Percentiles rank a stretch among this genome's conserved stretches.
Evolutionary conservation across 2,329 filamentous ascomycete species (phyloP).

Genomic region (Cladosporium phlei): DNA sequence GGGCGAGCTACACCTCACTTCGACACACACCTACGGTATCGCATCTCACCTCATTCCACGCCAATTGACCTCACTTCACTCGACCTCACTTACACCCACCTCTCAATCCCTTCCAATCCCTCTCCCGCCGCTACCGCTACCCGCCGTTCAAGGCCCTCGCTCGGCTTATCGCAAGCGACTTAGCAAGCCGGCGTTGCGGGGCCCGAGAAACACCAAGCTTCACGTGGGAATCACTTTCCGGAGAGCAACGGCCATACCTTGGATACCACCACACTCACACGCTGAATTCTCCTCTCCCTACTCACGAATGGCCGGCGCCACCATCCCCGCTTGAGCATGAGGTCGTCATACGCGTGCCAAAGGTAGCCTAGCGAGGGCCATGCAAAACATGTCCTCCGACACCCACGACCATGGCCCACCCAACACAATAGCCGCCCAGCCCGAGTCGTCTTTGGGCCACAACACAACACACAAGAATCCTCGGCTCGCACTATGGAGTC

Average conservation of each 20-base stretch:
- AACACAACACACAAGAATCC: conserved; percentile 27
- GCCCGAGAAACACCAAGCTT: conserved; percentile 11
- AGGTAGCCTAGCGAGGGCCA: conserved; percentile 28
- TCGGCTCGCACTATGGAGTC: conserved; percentile 38
- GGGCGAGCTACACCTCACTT: conserved; percentile 9
- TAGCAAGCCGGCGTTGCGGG: conserved; percentile 14
- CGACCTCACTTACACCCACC: conserved; percentile 3
- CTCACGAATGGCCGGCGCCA: conserved; percentile 9
- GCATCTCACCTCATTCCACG: no score
- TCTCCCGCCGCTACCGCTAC: not conserved
- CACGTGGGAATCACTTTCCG: conserved; percentile 8
- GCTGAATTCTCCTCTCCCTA: not conserved
- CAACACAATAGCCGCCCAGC: conserved; percentile 12
- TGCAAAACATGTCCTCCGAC: conserved; percentile 27
- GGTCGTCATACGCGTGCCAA: conserved; percentile 15
- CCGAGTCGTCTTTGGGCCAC: conserved; percentile 16
- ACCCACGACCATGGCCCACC: conserved; percentile 29
- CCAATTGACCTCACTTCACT: no score
- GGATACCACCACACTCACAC: not conserved
- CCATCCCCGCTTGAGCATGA: conserved; percentile 25
- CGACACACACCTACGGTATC: not conserved
- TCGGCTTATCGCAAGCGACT: conserved; percentile 13
- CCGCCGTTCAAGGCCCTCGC: not conserved
- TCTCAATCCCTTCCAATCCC: conserved; percentile 2
- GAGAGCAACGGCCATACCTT: conserved; percentile 4